These are phyloP conservation scores for Saturnispora saitoi DNA, from an alignment of 805 yeast species.

Conservation along the genomic window DNA sequence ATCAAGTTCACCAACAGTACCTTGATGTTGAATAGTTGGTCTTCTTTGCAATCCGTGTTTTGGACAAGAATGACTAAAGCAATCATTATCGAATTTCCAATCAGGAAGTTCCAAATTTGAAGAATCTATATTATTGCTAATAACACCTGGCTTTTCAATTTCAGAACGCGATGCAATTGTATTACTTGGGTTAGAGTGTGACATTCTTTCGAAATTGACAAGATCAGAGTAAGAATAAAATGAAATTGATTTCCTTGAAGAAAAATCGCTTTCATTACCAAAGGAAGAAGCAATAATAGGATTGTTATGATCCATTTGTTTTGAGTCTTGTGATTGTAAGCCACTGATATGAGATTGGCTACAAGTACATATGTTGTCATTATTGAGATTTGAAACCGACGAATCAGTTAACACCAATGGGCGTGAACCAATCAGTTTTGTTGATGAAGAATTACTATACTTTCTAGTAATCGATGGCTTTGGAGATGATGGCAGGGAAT, in stretches of 20 bases:
- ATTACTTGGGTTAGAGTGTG: constrained; percentile 3
- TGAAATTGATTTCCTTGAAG: constrained; percentile 22
- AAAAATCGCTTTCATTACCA: not conserved
- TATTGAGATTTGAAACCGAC: not conserved
- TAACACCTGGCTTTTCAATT: not conserved
- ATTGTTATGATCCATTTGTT: not conserved
- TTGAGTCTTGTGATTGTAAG: not conserved
- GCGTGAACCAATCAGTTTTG: not conserved
- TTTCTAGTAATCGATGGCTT: constrained; percentile 5
- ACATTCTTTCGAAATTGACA: constrained; percentile 22
- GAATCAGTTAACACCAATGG: not conserved
- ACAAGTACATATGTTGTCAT: not conserved
- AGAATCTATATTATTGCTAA: not conserved
- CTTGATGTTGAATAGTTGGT: constrained; percentile 9
- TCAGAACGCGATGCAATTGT: not conserved
- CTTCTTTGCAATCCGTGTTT: constrained; percentile 9
- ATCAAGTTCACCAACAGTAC: constrained; percentile 12
- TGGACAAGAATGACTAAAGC: constrained; percentile 5
- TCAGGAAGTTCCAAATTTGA: constrained; percentile 1
- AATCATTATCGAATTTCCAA: constrained; percentile 1
- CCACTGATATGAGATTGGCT: not conserved
- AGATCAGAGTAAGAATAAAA: constrained; percentile 29
- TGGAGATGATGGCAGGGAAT: constrained; percentile 7
- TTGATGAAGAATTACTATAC: constrained; percentile 1
- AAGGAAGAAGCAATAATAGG: not conserved